Percentiles rank a stretch among this genome's conserved stretches.
phyloP scores from a whole-genome alignment of 768 basidiomycete genomes.

The Boletellus sp. region DNA sequence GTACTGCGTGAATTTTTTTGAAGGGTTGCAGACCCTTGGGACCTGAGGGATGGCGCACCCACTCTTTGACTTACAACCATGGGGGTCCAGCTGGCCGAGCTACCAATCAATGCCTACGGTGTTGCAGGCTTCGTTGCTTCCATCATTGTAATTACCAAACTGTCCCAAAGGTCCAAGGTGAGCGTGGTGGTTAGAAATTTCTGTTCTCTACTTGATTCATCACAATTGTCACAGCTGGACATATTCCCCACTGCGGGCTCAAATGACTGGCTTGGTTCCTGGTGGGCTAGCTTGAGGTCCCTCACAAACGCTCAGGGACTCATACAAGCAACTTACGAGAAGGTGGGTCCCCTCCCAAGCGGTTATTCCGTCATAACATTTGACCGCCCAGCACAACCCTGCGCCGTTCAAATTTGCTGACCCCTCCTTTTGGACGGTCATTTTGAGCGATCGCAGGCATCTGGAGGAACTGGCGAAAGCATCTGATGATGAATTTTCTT shows the following conservation, averaged over 20 bases:
- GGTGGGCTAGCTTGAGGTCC: conserved; percentile 1
- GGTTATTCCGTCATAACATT: background rate
- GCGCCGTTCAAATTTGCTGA: background rate
- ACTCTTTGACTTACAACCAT: background rate
- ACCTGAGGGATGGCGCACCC: no score
- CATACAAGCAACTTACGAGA: background rate
- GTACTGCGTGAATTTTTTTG: no score
- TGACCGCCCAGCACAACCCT: background rate
- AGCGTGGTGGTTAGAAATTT: background rate
- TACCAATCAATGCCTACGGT: background rate
- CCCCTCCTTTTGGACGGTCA: background rate
- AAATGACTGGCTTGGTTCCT: conserved; percentile 5
- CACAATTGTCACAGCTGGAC: background rate
- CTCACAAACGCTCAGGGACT: background rate
- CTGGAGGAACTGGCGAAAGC: conserved; percentile 7
- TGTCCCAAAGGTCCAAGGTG: background rate
- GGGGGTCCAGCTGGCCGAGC: background rate
- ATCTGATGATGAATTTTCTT: conserved; percentile 1
- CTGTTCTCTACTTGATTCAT: background rate
- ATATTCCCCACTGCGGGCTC: conserved; percentile 1
- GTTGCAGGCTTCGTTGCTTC: background rate
- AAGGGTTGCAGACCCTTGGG: no score
- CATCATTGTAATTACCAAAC: background rate
- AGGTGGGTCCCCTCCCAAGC: background rate
- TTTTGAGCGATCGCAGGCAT: background rate